Conservation (phyloP, 73 alveolate species). For the Stentor roeselii region DNA sequence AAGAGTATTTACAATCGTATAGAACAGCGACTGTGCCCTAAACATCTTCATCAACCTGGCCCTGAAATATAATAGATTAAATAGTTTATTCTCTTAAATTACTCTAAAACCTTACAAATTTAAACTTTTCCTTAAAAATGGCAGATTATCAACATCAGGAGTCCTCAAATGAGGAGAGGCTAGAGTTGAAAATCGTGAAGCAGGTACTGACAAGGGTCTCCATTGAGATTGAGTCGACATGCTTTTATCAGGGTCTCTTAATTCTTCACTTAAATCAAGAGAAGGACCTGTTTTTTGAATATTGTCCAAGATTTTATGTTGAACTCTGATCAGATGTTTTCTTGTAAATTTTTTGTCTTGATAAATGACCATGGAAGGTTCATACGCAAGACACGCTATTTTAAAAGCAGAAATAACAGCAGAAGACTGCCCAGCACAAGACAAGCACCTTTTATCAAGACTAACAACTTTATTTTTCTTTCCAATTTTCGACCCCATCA, state of each 20-base stretch:
- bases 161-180: not conserved
- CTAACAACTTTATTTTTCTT: not conserved
- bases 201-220: slow-evolving; percentile 5
- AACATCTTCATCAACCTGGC: too few relatives aligned
- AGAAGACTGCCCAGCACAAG: slow-evolving; percentile 38
- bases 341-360: slow-evolving; percentile 24
- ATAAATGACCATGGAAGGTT: slow-evolving; percentile 29
- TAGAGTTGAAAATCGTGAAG: not conserved
- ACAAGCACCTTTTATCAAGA: slow-evolving; percentile 33
- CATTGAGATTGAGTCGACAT: not conserved
- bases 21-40: too few relatives aligned
- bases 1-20: too few relatives aligned
- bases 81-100: too few relatives aligned
- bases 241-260: not conserved
- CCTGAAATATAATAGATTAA: too few relatives aligned
- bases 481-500: not conserved
- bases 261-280: not conserved
- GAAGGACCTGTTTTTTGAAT: not conserved
- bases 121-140: not conserved
- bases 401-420: slow-evolving; percentile 35
- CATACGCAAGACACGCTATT: slow-evolving; percentile 49
- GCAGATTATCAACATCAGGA: not conserved
- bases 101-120: too few relatives aligned
- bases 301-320: not conserved
- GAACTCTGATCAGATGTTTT: not conserved